These are phyloP conservation scores for Phylloporus rhodoxanthus DNA, from an alignment of 768 basidiomycete genomes.

Conservation along the genomic window DNA sequence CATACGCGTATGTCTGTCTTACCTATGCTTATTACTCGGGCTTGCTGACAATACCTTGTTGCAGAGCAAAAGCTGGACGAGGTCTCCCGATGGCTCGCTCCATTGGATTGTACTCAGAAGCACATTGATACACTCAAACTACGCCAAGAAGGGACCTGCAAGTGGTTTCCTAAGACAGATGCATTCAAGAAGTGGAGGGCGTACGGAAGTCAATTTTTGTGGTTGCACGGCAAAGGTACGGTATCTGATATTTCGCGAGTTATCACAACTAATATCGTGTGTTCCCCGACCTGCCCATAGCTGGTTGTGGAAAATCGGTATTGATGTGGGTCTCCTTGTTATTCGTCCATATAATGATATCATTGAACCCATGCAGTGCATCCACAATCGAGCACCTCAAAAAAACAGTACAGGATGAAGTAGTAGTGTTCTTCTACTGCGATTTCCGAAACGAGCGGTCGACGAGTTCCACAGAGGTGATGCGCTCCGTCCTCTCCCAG, in stretches of 20 bases:
- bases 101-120: not conserved
- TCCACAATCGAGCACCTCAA: slow-evolving; percentile 1
- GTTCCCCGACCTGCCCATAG: not conserved
- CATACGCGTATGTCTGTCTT: too few species aligned
- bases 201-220: not conserved
- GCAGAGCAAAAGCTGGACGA: slow-evolving; percentile 2
- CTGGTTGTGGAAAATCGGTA: slow-evolving; percentile 3
- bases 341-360: not conserved
- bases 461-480: not conserved
- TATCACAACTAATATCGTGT: not conserved
- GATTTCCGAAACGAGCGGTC: slow-evolving; percentile 2
- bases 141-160: slow-evolving; percentile 1
- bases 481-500: slow-evolving; percentile 4
- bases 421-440: slow-evolving; percentile 3
- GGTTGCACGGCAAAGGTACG: slow-evolving; percentile 1
- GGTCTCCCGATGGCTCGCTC: slow-evolving; percentile 1
- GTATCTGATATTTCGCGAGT: not conserved
- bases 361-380: not conserved
- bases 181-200: not conserved
- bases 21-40: too few species aligned
- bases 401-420: not conserved
- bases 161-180: not conserved
- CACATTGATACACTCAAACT: not conserved
- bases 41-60: not conserved
- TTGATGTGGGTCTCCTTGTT: not conserved